Conservation (phyloP, 805 yeast species). For the Ogataea haglerorum region DNA sequence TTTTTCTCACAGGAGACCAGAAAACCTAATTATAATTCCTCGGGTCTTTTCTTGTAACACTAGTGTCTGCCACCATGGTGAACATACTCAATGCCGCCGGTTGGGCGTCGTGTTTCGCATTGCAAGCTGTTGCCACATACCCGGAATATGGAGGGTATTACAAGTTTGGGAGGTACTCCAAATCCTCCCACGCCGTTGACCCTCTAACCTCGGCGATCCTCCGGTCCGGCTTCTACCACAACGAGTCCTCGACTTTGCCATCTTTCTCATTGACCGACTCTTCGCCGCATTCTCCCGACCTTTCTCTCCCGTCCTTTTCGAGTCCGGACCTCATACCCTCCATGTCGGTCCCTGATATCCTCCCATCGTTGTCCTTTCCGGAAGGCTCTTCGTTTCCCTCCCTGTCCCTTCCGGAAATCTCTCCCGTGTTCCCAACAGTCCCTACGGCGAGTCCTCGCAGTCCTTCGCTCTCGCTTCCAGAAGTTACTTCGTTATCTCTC, state of each 20-base stretch:
- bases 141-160: neutral
- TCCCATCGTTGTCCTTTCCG: neutral
- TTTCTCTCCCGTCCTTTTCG: too few relatives aligned
- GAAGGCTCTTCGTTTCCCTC: neutral
- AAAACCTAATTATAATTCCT: neutral
- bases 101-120: conserved; percentile 1
- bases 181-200: neutral
- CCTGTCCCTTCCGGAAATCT: neutral
- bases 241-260: neutral
- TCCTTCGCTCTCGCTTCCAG: neutral
- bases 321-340: neutral
- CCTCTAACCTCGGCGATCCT: neutral
- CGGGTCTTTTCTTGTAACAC: neutral
- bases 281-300: neutral
- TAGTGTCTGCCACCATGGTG: conserved; percentile 2
- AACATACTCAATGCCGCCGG: conserved; percentile 3
- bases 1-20: conserved; percentile 3
- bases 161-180: neutral
- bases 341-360: neutral
- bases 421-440: neutral
- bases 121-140: neutral
- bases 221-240: neutral
- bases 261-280: neutral
- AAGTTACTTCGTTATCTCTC: neutral
- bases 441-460: neutral